Evolutionary conservation across 352 stramenopile species (phyloP), one percentile per base, ranked within the genome.

Genomic region (Phytophthora citricola): DNA sequence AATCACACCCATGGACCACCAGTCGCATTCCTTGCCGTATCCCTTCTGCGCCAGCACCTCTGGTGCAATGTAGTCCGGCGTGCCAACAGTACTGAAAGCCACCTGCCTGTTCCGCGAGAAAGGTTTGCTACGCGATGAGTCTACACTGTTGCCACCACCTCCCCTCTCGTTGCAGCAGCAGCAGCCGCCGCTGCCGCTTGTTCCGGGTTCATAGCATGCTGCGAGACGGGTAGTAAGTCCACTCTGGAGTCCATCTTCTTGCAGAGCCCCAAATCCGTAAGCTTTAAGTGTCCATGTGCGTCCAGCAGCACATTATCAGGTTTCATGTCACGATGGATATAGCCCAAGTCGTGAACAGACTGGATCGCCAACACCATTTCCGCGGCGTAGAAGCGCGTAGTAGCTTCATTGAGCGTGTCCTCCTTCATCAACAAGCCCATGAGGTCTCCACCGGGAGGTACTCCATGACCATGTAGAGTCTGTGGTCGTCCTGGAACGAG

Each of bases 261-360:
- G 76, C 94, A 98, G 0, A 99, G 79, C 41, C 98, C 98, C 24
- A 99, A 79, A 83, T 99, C 98, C 5, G 97, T 99, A 43, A 99
- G 91, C 82, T 99, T 99, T 47, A 99, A 86, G 78, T 99, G 98
- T 29, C 98, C 98, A 41, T 97, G 85, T 8, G 90, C 91, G 78
- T 99, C 97, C 26, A 99, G 84, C 31, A 99, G 81, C 58, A 98
- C 89, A 62, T 98, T 98, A 65, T 98, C 93, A 11, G 92, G 92
- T 78, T 99, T 99, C 73, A 99, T 97, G 68, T 99, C 97, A 29
- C 97, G 87, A 76, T 99, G 97, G 69, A 99, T 99, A 73, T 99
- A 99, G 5, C 97, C 98, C 15, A 99, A 73, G 17, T 97, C 90
- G 84, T 99, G 98, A 32, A 99, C 97, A 29, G 90, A 98, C 64